A percentile compares a stretch with the other conserved stretches of the same genome.
These are phyloP conservation scores for Caryopteris hybrid DNA, from an alignment of 305 asterid species.

Conservation along the genomic window DNA sequence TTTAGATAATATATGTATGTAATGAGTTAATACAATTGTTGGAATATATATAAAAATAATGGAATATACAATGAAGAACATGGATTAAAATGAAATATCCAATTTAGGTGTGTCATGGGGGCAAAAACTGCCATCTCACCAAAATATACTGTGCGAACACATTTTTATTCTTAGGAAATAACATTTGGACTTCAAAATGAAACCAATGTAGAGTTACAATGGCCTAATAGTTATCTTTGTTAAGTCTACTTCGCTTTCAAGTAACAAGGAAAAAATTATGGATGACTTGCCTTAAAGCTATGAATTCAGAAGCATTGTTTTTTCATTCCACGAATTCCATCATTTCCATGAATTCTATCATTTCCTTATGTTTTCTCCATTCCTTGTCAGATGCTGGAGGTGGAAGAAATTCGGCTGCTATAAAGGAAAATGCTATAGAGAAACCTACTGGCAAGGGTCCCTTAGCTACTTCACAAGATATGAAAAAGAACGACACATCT, in stretches of 20 bases:
- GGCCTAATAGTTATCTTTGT: background rate
- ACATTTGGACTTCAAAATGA: background rate
- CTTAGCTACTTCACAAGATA: constrained; percentile 40
- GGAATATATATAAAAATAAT: background rate
- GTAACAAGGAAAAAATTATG: constrained; percentile 3
- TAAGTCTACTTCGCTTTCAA: constrained; percentile 12
- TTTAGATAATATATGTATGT: background rate
- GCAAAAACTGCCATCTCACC: background rate
- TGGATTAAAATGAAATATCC: background rate
- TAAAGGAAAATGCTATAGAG: constrained; percentile 51
- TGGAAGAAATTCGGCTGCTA: constrained; percentile 51
- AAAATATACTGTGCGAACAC: background rate
- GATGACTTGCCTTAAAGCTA: background rate
- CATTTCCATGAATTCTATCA: constrained; percentile 12
- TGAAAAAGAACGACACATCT: constrained; percentile 43
- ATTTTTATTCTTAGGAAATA: background rate
- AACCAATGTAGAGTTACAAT: background rate
- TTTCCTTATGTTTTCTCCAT: background rate
- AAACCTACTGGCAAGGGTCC: constrained; percentile 40
- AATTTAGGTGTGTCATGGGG: background rate
- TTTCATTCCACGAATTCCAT: constrained; percentile 6
- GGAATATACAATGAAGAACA: too few species aligned
- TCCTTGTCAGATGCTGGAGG: constrained; percentile 52
- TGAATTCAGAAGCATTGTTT: constrained; percentile 5
- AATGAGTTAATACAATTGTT: background rate